These are phyloP conservation scores for Calonectria fujianensis DNA, from an alignment of 2,329 filamentous ascomycete genomes.

Conservation along the genomic window DNA sequence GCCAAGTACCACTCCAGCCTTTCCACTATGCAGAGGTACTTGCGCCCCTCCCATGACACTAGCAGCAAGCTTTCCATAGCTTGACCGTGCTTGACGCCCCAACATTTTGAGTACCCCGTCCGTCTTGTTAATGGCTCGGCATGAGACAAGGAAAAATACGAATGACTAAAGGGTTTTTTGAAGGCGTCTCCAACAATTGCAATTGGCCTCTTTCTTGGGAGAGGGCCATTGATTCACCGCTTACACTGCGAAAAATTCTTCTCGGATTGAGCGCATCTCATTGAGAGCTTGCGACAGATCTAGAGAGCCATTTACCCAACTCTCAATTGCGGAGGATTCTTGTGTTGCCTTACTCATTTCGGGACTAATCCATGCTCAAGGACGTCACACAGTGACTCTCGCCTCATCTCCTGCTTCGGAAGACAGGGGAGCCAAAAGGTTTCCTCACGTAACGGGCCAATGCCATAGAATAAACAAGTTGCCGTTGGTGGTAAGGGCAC, in stretches of 20 bases:
- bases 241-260: neutral
- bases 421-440: conserved; percentile 16
- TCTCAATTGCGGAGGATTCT: conserved; percentile 14
- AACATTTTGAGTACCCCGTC: conserved; percentile 49
- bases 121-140: conserved; percentile 32
- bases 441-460: conserved; percentile 27
- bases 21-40: conserved; percentile 40
- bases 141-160: conserved; percentile 11
- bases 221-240: neutral
- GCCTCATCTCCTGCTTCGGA: conserved; percentile 30
- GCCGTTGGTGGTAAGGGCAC: conserved; percentile 24
- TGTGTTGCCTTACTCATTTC: conserved; percentile 9
- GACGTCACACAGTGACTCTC: conserved; percentile 30
- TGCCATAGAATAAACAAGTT: conserved; percentile 20
- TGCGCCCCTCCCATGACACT: conserved; percentile 37
- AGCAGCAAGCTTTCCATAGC: conserved; percentile 34
- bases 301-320: conserved; percentile 16
- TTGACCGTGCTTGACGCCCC: conserved; percentile 46
- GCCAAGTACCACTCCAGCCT: conserved; percentile 18
- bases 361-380: conserved; percentile 9
- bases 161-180: no score
- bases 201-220: neutral
- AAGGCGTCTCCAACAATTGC: neutral
- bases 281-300: conserved; percentile 13
- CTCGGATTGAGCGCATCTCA: neutral